A percentile compares a stretch with the other conserved stretches of the same genome.
Conservation (phyloP, 108 stramenopile genomes). For the Nannochloropsis granulata region DNA sequence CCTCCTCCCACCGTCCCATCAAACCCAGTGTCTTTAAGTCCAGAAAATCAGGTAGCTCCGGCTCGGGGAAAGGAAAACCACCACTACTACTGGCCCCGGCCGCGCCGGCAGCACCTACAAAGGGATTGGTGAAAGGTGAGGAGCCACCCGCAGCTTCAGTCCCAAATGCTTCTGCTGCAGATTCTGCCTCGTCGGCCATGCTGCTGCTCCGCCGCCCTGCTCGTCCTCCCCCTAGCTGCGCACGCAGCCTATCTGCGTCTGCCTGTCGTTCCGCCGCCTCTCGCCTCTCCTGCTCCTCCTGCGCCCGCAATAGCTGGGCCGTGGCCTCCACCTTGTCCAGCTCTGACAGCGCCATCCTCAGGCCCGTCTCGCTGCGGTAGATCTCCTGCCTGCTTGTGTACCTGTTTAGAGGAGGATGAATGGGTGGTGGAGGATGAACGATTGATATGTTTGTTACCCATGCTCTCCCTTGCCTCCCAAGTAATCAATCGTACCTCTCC, state of each 20-base stretch:
- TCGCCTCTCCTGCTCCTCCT: not conserved
- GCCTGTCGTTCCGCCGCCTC: not conserved
- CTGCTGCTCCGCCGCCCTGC: not conserved
- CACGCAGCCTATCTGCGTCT: not conserved
- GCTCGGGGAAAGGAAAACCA: not conserved
- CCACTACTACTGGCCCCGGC: not conserved
- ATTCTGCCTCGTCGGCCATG: not conserved
- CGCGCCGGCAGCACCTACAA: not conserved
- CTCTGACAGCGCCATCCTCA: not conserved
- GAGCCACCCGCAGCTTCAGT: not conserved
- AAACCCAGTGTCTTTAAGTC: constrained; percentile 24
- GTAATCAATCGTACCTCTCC: not conserved
- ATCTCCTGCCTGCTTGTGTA: not conserved
- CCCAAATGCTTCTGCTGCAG: too few species aligned
- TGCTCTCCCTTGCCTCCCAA: not conserved
- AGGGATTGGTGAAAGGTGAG: not conserved
- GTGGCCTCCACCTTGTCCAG: not conserved
- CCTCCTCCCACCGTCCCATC: constrained; percentile 21
- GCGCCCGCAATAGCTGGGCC: not conserved
- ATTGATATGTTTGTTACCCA: not conserved
- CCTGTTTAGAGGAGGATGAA: not conserved
- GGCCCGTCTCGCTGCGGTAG: not conserved
- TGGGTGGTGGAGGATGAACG: not conserved
- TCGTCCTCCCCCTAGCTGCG: not conserved
- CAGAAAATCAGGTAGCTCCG: not conserved